Conservation (phyloP, 2,329 filamentous ascomycete species). For the Eurotiales sp. region DNA sequence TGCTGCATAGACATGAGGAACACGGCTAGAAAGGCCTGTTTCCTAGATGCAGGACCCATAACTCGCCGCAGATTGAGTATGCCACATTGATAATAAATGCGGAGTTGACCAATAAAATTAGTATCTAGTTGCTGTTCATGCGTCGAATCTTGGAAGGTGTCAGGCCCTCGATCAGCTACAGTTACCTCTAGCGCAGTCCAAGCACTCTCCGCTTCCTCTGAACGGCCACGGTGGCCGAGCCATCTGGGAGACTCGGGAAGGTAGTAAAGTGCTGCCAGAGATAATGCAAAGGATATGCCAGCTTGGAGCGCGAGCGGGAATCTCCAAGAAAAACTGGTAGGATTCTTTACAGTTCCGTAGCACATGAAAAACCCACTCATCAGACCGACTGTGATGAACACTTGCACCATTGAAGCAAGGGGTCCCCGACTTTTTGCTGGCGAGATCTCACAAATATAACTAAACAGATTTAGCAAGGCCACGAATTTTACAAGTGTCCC, state of each 20-base stretch:
- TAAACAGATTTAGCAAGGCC: background rate
- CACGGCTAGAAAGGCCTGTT: slow-evolving; percentile 49
- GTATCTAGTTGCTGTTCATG: too few relatives aligned
- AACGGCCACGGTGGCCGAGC: slow-evolving; percentile 47
- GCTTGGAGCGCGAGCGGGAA: slow-evolving; percentile 53
- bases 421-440: slow-evolving; percentile 49
- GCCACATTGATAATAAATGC: background rate
- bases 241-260: slow-evolving; percentile 53
- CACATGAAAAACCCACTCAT: slow-evolving; percentile 58
- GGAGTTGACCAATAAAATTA: background rate
- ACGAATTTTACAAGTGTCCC: background rate
- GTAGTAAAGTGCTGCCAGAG: slow-evolving; percentile 40
- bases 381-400: slow-evolving; percentile 50
- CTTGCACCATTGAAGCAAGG: slow-evolving; percentile 51
- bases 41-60: slow-evolving; percentile 8
- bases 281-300: slow-evolving; percentile 38
- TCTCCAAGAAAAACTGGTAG: slow-evolving; percentile 49
- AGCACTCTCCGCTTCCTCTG: slow-evolving; percentile 38
- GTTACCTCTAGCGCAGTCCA: background rate
- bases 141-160: too few relatives aligned
- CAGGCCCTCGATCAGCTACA: background rate
- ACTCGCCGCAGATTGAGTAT: background rate
- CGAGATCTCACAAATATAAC: slow-evolving; percentile 59
- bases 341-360: slow-evolving; percentile 51
- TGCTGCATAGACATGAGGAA: slow-evolving; percentile 60